Base-by-base conservation (phyloP, 768 basidiomycete species). In the Tricholoma hemisulphureum region DNA sequence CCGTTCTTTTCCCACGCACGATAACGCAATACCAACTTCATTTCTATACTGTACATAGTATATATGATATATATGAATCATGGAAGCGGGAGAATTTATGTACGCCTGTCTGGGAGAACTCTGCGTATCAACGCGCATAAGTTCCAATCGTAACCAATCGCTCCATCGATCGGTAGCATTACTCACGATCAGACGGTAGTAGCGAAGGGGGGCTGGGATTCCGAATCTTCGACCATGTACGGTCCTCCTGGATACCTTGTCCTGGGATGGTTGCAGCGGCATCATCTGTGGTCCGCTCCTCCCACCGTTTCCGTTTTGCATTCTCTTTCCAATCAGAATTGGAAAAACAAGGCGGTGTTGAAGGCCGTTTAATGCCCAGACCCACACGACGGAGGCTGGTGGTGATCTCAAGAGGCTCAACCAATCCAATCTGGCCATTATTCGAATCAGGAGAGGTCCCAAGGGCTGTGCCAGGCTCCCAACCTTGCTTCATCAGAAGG, bases 401-500 rank as follows among this genome's bases (percentile, higher is more conserved):
- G 35, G 68, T 78, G 5, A 83, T 72, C 61, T 83, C 75, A 6
- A 89, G 69, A 2, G 88, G 88, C 24, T 83, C 84, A n/a, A 83
- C 71, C 14, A 86, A 69, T 14, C 79, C 80, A 46, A 64, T 69
- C 32, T 72, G 68, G 29, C 69, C 75, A 28, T 76, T 76, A 10
- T 69, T 67, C 10, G 60, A 23, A 16, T 65, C 67, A 16, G 62
- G 59, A 6, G 68, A 53, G 13, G 65, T 59, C 2, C 84, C 84
- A 16, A 88, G 77, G 3, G 80, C 74, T 21, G 78, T 77, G 1
- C 89, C 91, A 8, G 88, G 89, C 16, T 77, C 73, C 91, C 91
- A 93, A 1, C 90, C 90, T 69, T 89, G 88, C 67, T 85, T 87
- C 68, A 85, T 73, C 1, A 92, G 75, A 28, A 93, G 73, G 34